A percentile compares a stretch with the other conserved stretches of the same genome.
Evolutionary conservation across 371 early-diverging fungal genomes (phyloP).

Genomic region (Capniomyces stellatus): DNA sequence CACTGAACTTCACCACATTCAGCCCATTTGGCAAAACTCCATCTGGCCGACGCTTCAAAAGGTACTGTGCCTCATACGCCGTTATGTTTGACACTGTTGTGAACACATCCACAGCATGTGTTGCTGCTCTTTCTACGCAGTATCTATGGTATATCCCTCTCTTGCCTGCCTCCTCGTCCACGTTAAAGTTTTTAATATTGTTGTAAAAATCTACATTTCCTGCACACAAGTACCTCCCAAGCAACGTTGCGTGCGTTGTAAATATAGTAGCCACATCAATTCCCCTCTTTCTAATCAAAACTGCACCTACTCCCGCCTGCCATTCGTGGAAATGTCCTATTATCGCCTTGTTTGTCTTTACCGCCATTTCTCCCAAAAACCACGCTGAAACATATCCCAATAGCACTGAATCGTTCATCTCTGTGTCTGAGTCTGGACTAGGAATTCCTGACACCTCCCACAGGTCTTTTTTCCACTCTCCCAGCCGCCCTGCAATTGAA

Average conservation of each 20-base stretch:
- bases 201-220: slow-evolving; percentile 94
- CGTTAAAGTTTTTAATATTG: slow-evolving; percentile 74
- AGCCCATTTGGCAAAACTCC: slow-evolving; percentile 91
- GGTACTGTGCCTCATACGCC: slow-evolving; percentile 85
- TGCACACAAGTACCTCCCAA: slow-evolving; percentile 95
- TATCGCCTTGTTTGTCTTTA: slow-evolving; percentile 40
- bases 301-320: slow-evolving; percentile 80
- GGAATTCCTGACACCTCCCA: slow-evolving; percentile 83
- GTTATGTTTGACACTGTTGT: slow-evolving; percentile 94
- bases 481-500: slow-evolving; percentile 33
- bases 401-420: slow-evolving; percentile 82
- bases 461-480: slow-evolving; percentile 90
- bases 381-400: slow-evolving; percentile 87
- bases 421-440: slow-evolving; percentile 71
- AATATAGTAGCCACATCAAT: slow-evolving; percentile 85
- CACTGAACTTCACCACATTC: slow-evolving; percentile 88
- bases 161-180: slow-evolving; percentile 89
- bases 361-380: slow-evolving; percentile 47
- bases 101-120: slow-evolving; percentile 89
- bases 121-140: slow-evolving; percentile 90
- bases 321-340: slow-evolving; percentile 96
- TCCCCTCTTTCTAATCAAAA: slow-evolving; percentile 66
- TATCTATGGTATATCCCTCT: slow-evolving; percentile 93
- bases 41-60: slow-evolving; percentile 82
- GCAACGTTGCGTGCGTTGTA: slow-evolving; percentile 89